These are phyloP conservation scores for Trichosanthes truncata DNA, from an alignment of 306 rosid genomes.

Conservation along the genomic window DNA sequence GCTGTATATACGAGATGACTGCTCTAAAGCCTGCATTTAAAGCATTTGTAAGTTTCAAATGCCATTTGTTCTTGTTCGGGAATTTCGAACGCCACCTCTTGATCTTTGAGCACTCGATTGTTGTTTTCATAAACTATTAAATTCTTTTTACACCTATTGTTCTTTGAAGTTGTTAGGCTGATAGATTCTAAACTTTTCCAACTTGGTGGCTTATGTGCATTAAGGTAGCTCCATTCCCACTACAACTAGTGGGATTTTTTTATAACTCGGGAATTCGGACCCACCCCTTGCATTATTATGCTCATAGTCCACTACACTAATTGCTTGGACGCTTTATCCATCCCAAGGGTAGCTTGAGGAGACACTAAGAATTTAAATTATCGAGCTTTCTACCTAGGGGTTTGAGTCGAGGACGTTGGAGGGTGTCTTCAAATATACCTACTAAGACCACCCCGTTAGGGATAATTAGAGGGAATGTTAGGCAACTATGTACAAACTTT, in stretches of 20 bases:
- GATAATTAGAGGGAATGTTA: neutral
- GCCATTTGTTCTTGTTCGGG: neutral
- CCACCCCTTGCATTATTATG: neutral
- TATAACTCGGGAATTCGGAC: neutral
- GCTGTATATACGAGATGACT: slow-evolving; percentile 94
- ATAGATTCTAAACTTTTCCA: neutral
- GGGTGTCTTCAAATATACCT: neutral
- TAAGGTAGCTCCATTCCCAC: neutral
- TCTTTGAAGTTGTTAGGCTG: neutral
- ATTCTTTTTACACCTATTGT: neutral
- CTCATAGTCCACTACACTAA: neutral
- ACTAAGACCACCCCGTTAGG: neutral
- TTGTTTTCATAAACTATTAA: neutral
- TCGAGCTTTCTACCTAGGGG: neutral
- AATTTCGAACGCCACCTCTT: neutral
- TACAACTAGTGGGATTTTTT: neutral
- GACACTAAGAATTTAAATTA: neutral
- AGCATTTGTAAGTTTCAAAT: slow-evolving; percentile 74
- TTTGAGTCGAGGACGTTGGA: neutral
- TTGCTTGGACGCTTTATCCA: neutral
- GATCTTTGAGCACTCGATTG: neutral
- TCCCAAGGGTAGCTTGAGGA: neutral
- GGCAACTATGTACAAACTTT: neutral
- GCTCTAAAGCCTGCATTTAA: slow-evolving; percentile 80
- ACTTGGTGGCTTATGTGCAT: neutral